Evolutionary conservation across 2,329 filamentous ascomycete genomes (phyloP).

Genomic region (Aureobasidium sp.): DNA sequence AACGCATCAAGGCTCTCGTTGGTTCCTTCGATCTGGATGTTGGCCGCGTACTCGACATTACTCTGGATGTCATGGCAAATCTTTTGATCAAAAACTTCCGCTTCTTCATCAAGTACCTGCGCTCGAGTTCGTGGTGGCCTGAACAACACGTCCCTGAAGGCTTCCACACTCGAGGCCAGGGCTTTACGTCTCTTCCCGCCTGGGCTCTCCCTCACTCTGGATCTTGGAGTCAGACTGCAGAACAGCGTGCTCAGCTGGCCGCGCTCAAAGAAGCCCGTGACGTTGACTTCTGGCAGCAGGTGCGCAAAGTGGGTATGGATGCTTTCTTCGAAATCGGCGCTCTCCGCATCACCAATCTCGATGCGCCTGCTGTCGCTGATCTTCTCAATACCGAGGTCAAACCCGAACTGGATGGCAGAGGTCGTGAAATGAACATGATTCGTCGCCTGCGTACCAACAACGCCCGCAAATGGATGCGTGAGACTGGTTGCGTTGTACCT

Average conservation of each 20-base stretch:
- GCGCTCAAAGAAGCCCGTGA: constrained; percentile 61
- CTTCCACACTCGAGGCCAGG: constrained; percentile 42
- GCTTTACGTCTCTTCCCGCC: constrained; percentile 63
- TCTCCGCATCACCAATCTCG: constrained; percentile 55
- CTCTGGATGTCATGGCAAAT: constrained; percentile 88
- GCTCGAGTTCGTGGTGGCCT: constrained; percentile 96
- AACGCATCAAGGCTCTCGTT: constrained; percentile 87
- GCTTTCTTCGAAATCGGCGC: constrained; percentile 88
- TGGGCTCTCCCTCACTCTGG: constrained; percentile 74
- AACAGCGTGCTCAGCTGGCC: constrained; percentile 57
- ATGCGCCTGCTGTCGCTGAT: constrained; percentile 36
- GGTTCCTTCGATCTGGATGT: constrained; percentile 97
- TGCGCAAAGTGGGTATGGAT: constrained; percentile 66
- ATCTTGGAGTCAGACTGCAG: constrained; percentile 57
- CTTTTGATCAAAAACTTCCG: constrained; percentile 86
- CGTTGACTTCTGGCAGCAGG: constrained; percentile 69
- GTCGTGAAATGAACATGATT: constrained; percentile 31
- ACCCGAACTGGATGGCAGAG: constrained; percentile 31
- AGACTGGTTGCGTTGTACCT: constrained; percentile 75
- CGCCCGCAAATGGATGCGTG: constrained; percentile 67
- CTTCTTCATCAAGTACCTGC: constrained; percentile 89
- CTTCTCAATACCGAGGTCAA: constrained; percentile 25
- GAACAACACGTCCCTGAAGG: constrained; percentile 51
- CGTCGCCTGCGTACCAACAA: constrained; percentile 46
- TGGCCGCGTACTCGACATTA: constrained; percentile 87